Percentiles rank a stretch among this genome's conserved stretches.
Evolutionary conservation across 495 filamentous ascomycete genomes (phyloP).

Genomic region (Tetracladium setigerum): DNA sequence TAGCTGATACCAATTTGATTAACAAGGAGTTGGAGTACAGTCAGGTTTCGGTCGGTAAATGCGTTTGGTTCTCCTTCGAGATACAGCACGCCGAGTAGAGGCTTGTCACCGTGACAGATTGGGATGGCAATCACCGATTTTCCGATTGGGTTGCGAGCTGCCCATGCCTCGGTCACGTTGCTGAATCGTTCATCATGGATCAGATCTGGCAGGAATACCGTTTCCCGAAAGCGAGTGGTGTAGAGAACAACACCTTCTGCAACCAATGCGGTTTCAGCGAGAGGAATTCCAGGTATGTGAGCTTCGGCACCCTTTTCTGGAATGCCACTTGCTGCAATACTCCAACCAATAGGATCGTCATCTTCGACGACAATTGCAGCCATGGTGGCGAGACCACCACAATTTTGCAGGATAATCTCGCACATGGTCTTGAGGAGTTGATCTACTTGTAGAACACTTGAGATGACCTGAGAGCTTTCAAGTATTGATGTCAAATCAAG

Average conservation of each 20-base stretch:
- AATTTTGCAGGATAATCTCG: constrained; percentile 80
- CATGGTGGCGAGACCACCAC: constrained; percentile 67
- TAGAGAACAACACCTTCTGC: constrained; percentile 76
- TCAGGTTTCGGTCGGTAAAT: constrained; percentile 83
- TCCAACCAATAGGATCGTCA: constrained; percentile 56
- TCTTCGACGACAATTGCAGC: constrained; percentile 74
- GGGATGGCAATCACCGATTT: constrained; percentile 80
- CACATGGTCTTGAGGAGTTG: constrained; percentile 82
- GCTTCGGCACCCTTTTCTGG: constrained; percentile 56
- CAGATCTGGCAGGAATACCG: constrained; percentile 76
- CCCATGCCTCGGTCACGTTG: constrained; percentile 66
- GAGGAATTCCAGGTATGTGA: constrained; percentile 54
- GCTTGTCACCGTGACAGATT: constrained; percentile 68
- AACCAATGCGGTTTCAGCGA: constrained; percentile 54
- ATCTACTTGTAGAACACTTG: constrained; percentile 79
- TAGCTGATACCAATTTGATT: constrained; percentile 87
- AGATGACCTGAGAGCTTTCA: constrained; percentile 83
- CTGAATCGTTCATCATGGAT: constrained; percentile 81
- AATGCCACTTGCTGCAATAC: constrained; percentile 69
- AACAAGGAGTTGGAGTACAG: constrained; percentile 75
- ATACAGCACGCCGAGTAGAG: constrained; percentile 75
- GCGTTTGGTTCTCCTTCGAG: constrained; percentile 77
- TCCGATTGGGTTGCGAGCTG: constrained; percentile 57
- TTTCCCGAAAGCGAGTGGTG: constrained; percentile 74
- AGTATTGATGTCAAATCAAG: constrained; percentile 83